Percentiles rank a stretch among this genome's conserved stretches.
phyloP scores from a whole-genome alignment of 257 asterid genomes.

The Penstemon newberryi region DNA sequence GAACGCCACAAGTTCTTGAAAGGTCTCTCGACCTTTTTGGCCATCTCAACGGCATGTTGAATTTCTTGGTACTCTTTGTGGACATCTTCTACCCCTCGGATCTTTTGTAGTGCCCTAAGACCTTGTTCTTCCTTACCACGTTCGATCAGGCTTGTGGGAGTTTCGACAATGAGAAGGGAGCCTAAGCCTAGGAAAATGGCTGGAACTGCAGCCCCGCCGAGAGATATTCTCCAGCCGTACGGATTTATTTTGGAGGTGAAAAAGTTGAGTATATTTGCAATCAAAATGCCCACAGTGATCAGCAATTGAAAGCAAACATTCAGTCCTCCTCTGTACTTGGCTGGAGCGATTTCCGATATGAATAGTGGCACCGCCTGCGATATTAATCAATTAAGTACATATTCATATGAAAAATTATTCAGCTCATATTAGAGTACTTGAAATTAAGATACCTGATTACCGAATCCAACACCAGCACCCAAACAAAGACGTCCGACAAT shows the following conservation, averaged over 20 bases:
- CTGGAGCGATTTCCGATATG: constrained; percentile 51
- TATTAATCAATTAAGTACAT: neutral
- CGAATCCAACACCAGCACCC: constrained; percentile 50
- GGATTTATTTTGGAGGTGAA: constrained; percentile 26
- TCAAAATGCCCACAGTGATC: constrained; percentile 40
- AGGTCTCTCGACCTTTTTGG: constrained; percentile 33
- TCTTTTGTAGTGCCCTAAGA: constrained; percentile 25
- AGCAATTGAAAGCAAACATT: constrained; percentile 42
- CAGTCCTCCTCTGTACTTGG: constrained; percentile 42
- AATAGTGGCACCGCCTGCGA: constrained; percentile 51
- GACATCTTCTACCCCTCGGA: constrained; percentile 38
- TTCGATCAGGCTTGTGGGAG: constrained; percentile 52
- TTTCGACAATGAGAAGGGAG: constrained; percentile 41
- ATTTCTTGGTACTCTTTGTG: constrained; percentile 39
- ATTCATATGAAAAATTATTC: neutral
- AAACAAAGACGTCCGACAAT: constrained; percentile 41
- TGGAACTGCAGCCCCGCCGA: constrained; percentile 50
- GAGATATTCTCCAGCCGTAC: constrained; percentile 47
- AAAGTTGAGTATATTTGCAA: constrained; percentile 39
- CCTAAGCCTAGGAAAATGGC: constrained; percentile 42
- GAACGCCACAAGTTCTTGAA: constrained; percentile 31
- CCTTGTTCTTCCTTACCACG: constrained; percentile 37
- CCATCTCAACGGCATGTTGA: constrained; percentile 25
- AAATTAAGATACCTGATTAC: constrained; percentile 35
- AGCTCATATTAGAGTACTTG: neutral